Evolutionary conservation across 148 eudicot species (phyloP).

Genomic region (Vaccinium corymbosum): DNA sequence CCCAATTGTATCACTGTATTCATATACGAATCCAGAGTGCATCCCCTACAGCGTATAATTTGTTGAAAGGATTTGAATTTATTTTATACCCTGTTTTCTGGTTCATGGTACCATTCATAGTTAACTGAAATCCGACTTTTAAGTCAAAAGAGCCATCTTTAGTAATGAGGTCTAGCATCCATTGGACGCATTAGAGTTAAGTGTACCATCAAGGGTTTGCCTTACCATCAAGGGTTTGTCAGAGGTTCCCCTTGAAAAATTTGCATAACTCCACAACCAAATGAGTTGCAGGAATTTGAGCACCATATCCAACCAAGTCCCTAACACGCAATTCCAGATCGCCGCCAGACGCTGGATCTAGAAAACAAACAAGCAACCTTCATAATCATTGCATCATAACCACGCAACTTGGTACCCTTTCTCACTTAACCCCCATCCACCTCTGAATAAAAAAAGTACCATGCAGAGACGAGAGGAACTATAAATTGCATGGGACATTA

Average conservation of each 20-base stretch:
- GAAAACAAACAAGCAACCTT: constrained; percentile 58
- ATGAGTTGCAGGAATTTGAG: constrained; percentile 31
- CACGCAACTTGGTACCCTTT: constrained; percentile 22
- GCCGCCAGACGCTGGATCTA: constrained; percentile 67
- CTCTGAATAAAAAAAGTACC: not conserved
- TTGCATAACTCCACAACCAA: constrained; percentile 35
- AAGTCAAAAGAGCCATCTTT: not conserved
- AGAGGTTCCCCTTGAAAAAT: constrained; percentile 33
- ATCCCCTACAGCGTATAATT: constrained; percentile 24
- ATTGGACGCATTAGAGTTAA: constrained; percentile 15
- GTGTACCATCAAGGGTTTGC: constrained; percentile 27
- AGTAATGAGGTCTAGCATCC: constrained; percentile 13
- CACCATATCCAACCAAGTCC: constrained; percentile 47
- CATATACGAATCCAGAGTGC: constrained; percentile 17
- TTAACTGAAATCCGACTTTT: constrained; percentile 19
- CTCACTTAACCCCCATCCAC: constrained; percentile 21
- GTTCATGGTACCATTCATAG: constrained; percentile 18
- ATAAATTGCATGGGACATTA: constrained; percentile 5
- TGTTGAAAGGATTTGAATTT: not conserved
- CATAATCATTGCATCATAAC: constrained; percentile 45
- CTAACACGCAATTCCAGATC: constrained; percentile 69
- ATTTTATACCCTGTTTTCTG: constrained; percentile 7
- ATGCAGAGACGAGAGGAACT: not conserved
- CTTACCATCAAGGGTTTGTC: constrained; percentile 22
- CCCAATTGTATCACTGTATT: constrained; percentile 11